These are phyloP conservation scores for Pyrenophora seminiperda DNA, from an alignment of 2,329 filamentous ascomycete genomes.

Conservation along the genomic window DNA sequence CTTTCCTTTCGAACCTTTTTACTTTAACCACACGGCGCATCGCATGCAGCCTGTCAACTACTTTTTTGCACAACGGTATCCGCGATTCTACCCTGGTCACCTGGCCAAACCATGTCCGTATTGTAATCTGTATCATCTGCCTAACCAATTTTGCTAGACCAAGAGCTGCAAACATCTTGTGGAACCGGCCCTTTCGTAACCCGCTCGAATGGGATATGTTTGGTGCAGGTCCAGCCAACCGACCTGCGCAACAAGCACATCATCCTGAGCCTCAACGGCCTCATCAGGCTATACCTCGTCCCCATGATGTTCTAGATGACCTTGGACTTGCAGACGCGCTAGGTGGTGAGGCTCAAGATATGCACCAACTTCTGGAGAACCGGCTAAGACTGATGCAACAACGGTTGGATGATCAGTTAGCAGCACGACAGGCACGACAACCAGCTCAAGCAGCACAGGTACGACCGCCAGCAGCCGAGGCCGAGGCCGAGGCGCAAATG, in stretches of 20 bases:
- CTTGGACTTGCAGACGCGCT: neutral
- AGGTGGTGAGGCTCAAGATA: neutral
- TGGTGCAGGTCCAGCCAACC: neutral
- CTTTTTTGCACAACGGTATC: slow-evolving; percentile 8
- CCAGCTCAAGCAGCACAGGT: neutral
- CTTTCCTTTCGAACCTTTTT: slow-evolving; percentile 1
- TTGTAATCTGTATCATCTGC: slow-evolving; percentile 13
- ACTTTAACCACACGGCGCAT: slow-evolving; percentile 2
- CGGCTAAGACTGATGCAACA: neutral
- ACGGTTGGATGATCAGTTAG: neutral
- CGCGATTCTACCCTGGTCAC: slow-evolving; percentile 1
- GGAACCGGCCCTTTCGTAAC: slow-evolving; percentile 2
- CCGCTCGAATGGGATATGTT: neutral
- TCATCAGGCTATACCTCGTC: neutral
- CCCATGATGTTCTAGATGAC: neutral
- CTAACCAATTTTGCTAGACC: slow-evolving; percentile 18
- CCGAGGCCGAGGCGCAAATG: neutral
- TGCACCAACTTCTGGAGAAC: neutral
- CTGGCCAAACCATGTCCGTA: slow-evolving; percentile 6
- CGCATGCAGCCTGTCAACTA: slow-evolving; percentile 2
- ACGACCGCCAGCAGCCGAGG: too few species aligned
- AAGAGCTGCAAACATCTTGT: neutral
- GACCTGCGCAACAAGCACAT: neutral
- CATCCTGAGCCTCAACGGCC: neutral
- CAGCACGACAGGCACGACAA: neutral